These are phyloP conservation scores for Cicer cuneatum DNA, from an alignment of 306 rosid species.

Conservation along the genomic window DNA sequence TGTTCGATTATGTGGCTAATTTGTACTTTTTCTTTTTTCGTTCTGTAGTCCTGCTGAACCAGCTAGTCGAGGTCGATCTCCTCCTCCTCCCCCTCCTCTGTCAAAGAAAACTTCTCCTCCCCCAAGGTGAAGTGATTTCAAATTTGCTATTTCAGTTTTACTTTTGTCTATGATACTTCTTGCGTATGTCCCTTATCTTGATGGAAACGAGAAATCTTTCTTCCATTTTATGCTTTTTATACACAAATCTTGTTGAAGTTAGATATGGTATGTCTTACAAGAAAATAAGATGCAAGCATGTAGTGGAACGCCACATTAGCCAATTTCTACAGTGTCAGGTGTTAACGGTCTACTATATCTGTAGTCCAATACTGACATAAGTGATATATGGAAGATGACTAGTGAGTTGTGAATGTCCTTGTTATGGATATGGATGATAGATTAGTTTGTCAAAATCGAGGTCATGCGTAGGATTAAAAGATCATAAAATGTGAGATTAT, in stretches of 20 bases:
- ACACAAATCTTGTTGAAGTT: not conserved
- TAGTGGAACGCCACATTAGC: not conserved
- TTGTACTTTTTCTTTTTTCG: not conserved
- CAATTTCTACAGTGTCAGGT: slow-evolving; percentile 7
- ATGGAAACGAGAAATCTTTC: not conserved
- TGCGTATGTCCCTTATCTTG: slow-evolving; percentile 2
- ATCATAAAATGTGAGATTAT: not conserved
- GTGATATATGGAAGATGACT: not conserved
- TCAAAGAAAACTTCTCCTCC: slow-evolving; percentile 78
- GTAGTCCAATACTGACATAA: not conserved
- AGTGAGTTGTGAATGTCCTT: not conserved
- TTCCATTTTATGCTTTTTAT: slow-evolving; percentile 22
- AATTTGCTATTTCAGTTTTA: slow-evolving; percentile 4
- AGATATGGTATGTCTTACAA: slow-evolving; percentile 14
- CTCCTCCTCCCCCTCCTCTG: slow-evolving; percentile 47
- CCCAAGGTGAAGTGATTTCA: slow-evolving; percentile 58
- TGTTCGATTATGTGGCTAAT: not conserved
- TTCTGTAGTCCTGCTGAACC: slow-evolving; percentile 63
- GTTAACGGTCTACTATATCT: slow-evolving; percentile 11
- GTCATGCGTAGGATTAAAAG: not conserved
- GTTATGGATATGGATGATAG: not conserved
- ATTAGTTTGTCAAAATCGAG: not conserved
- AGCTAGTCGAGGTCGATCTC: slow-evolving; percentile 74
- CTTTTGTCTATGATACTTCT: not conserved
- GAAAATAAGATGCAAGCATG: slow-evolving; percentile 4